Base-by-base conservation (phyloP, 345 rosid species). In the Turnera subulata region DNA sequence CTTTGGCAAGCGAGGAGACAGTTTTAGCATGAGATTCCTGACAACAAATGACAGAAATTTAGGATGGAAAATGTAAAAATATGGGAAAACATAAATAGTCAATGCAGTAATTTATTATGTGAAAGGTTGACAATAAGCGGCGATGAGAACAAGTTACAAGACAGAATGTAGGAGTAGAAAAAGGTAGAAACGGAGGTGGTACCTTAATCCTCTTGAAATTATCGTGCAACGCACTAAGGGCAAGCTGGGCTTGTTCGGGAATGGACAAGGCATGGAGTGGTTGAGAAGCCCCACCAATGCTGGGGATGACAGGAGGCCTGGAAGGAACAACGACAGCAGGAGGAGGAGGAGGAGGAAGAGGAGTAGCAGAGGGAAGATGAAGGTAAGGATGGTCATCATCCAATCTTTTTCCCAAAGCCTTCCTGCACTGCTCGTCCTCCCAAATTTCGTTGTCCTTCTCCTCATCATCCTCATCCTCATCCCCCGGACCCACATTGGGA, bases 351-450 rank as follows among this genome's bases (percentile, higher is more conserved):
- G 75, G 29, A 65, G 68, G 61, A 42, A 66, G 61, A 37, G 62
- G 42, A 59, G 52, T 61, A 56, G 59, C 70, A 63, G 63, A 56
- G 63, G 35, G 35, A 29, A 29, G 35, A 29, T 29, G 35, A 29
- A 3, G n/a, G n/a, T n/a, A n/a, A n/a, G n/a, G 35, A 29, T 29
- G 35, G 8, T 71, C 74, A 58, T 89, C 89, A 63, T 86, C 97
- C 68, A 89, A 71, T 75, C 96, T 83, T 78, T 83, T 89, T 60
- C 96, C 94, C 50, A 86, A 72, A 56, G 82, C 96, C 79, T 92
- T 92, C 78, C 88, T 82, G 45, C 78, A 75, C 55, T 92, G 97
- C 84, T 86, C 98, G 62, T 84, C 97, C 69, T 89, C 96, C 97
- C 97, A 92, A 62, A 84, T 72, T 68, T 82, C 85, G 59, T 82